Percentiles rank a stretch among this genome's conserved stretches.
phyloP scores from a whole-genome alignment of 345 rosid genomes.

The Acer negundo region DNA sequence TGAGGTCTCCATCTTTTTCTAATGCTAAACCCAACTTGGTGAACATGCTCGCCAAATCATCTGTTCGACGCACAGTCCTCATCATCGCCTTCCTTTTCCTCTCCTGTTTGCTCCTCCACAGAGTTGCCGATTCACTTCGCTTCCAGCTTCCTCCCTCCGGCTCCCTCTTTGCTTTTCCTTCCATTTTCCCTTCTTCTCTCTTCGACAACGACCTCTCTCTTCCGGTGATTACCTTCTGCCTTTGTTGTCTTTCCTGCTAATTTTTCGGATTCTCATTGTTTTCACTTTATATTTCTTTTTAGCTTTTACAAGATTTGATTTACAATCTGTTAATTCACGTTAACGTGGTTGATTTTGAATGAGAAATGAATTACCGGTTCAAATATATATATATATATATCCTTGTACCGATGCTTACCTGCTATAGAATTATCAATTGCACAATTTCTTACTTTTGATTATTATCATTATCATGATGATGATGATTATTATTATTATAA shows the following conservation, averaged over 20 bases:
- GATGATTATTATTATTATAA: background rate
- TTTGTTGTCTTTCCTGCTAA: background rate
- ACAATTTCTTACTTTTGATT: background rate
- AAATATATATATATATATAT: too few species aligned
- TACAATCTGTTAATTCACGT: too few species aligned
- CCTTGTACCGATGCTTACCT: too few species aligned
- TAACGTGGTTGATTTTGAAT: too few species aligned
- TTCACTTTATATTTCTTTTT: background rate
- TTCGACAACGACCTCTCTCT: background rate
- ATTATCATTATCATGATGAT: background rate
- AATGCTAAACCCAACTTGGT: too few species aligned
- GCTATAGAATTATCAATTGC: background rate
- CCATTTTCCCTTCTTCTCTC: constrained; percentile 23
- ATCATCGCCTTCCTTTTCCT: background rate
- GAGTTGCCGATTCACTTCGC: constrained; percentile 9
- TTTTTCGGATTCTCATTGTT: background rate
- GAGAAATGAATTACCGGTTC: too few species aligned
- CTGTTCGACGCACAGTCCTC: background rate
- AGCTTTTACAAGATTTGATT: background rate
- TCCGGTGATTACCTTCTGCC: constrained; percentile 9
- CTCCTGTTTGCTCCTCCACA: constrained; percentile 15
- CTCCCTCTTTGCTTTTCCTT: constrained; percentile 6
- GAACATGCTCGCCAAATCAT: background rate
- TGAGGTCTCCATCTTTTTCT: background rate
- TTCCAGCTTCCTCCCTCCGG: background rate